Conservation (phyloP, 148 eudicot genomes). For the Heliamphora exappendiculata region DNA sequence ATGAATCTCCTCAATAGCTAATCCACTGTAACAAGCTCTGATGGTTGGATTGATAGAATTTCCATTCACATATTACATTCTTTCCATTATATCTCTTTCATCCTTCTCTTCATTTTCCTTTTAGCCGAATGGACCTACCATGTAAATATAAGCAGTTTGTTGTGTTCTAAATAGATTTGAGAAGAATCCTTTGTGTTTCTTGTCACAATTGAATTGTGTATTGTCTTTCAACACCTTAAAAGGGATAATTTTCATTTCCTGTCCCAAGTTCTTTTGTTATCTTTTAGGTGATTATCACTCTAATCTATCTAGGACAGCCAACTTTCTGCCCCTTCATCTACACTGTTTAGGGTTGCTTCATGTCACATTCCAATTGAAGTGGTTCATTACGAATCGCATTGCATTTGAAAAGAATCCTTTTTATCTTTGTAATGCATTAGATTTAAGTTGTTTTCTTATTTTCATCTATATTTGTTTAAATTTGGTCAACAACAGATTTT, state of each 20-base stretch:
- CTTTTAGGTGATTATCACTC: no score
- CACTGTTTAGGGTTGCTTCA: no score
- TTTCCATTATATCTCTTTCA: neutral
- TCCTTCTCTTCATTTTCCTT: neutral
- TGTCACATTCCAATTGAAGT: no score
- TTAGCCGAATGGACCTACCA: neutral
- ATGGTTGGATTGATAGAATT: neutral
- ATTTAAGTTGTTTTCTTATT: neutral
- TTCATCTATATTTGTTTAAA: neutral
- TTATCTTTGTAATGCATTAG: no score
- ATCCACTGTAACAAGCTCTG: neutral
- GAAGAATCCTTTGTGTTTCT: neutral
- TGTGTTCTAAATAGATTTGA: neutral
- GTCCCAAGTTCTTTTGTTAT: no score
- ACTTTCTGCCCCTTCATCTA: no score
- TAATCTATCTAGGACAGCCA: no score
- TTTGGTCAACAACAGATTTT: neutral
- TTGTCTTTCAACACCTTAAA: no score
- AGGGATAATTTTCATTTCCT: no score
- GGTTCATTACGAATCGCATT: no score
- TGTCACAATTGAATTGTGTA: no score
- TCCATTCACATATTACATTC: neutral
- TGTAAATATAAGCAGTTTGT: neutral
- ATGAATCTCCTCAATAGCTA: neutral
- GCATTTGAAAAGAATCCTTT: no score